phyloP scores from a whole-genome alignment of 208 protist genomes.

The Crithidia bombi region DNA sequence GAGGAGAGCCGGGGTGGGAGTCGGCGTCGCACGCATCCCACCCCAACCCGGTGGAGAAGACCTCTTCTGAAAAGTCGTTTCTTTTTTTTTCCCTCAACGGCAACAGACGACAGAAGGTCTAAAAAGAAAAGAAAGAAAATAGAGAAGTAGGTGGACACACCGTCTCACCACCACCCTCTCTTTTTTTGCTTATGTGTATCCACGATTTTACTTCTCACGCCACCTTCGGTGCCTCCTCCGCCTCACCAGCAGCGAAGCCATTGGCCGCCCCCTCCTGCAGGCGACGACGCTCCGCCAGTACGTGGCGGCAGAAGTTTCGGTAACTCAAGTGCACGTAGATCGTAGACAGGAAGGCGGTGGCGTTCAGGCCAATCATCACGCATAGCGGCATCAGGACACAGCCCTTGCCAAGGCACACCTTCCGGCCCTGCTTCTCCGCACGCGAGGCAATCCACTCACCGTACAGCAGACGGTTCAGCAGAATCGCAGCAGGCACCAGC shows the following conservation, averaged over 20 bases:
- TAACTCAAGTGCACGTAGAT: conserved; percentile 58
- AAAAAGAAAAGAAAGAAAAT: background rate
- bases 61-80: background rate
- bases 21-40: too few relatives aligned
- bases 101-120: too few relatives aligned
- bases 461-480: conserved; percentile 74
- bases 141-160: background rate
- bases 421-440: conserved; percentile 45
- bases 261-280: conserved; percentile 21
- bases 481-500: conserved; percentile 36
- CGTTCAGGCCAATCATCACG: conserved; percentile 53
- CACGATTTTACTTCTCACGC: too few relatives aligned
- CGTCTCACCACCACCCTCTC: background rate
- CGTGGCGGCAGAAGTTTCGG: conserved; percentile 27
- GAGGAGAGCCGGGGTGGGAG: too few relatives aligned
- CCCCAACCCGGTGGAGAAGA: too few relatives aligned
- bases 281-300: conserved; percentile 49
- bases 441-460: conserved; percentile 68
- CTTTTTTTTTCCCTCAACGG: background rate
- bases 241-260: background rate
- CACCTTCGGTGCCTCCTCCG: conserved; percentile 1
- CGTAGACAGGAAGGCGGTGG: conserved; percentile 39
- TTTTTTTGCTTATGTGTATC: too few relatives aligned
- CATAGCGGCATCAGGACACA: conserved; percentile 60
- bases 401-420: conserved; percentile 33